Percentiles rank a stretch among this genome's conserved stretches.
Evolutionary conservation across 2,329 filamentous ascomycete genomes (phyloP).

Genomic region (Tothia fuscella): DNA sequence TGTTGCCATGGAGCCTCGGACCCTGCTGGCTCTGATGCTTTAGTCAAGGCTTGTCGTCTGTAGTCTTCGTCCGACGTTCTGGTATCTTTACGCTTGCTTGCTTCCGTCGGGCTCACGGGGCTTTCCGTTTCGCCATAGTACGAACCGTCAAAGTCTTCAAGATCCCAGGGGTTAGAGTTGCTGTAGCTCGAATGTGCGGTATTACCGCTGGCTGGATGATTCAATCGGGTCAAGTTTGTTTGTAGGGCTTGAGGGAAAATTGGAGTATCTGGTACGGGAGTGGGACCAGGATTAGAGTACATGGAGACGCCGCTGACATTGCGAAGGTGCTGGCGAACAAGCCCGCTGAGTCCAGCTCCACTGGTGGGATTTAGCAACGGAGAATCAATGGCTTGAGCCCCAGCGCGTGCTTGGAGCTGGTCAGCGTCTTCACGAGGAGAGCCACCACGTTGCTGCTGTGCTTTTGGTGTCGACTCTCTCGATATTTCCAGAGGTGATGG

Average conservation of each 20-base stretch:
- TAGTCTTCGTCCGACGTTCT: neutral
- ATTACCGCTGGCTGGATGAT: constrained; percentile 22
- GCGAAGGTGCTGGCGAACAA: constrained; percentile 76
- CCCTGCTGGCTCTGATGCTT: neutral
- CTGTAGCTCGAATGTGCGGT: constrained; percentile 37
- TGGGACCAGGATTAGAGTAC: constrained; percentile 40
- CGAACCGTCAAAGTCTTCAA: constrained; percentile 38
- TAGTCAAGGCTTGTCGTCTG: constrained; percentile 1
- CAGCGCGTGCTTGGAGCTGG: neutral
- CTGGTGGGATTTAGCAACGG: constrained; percentile 1
- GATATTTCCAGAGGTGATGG: neutral
- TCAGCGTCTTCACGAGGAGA: neutral
- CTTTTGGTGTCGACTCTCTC: neutral
- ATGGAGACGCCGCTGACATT: constrained; percentile 73
- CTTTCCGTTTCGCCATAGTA: constrained; percentile 26
- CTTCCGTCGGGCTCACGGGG: constrained; percentile 24
- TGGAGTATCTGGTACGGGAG: constrained; percentile 34
- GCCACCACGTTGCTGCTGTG: neutral
- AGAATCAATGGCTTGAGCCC: neutral
- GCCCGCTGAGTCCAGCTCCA: constrained; percentile 54
- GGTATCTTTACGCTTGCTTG: constrained; percentile 9
- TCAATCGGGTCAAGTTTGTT: constrained; percentile 20
- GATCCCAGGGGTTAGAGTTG: constrained; percentile 43
- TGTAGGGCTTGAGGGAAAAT: constrained; percentile 20
- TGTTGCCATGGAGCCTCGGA: constrained; percentile 34